Evolutionary conservation across 108 stramenopile genomes (phyloP).

Genomic region (Pelagomonas calceolata): DNA sequence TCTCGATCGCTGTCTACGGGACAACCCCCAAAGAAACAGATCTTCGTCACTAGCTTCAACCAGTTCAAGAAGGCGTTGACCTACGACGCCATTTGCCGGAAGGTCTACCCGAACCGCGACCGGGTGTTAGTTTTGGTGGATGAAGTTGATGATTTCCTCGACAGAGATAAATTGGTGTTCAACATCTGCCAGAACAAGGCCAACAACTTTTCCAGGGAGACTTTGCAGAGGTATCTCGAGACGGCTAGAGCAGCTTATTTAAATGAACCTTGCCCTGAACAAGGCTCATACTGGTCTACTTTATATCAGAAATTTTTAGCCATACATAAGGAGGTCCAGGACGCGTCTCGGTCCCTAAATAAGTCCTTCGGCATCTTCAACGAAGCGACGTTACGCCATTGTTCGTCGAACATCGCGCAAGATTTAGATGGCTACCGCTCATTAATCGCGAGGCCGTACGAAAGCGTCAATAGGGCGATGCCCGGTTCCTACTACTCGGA

Average conservation of each 20-base stretch:
- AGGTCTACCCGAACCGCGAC: slow-evolving; percentile 39
- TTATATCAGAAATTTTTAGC: slow-evolving; percentile 34
- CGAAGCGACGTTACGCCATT: slow-evolving; percentile 44
- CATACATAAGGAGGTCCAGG: slow-evolving; percentile 39
- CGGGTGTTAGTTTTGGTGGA: slow-evolving; percentile 39
- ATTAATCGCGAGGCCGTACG: slow-evolving; percentile 46
- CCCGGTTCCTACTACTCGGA: slow-evolving; percentile 48
- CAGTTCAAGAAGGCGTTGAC: slow-evolving; percentile 48
- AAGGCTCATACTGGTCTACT: slow-evolving; percentile 28
- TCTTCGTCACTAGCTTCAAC: slow-evolving; percentile 47
- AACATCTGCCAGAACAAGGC: slow-evolving; percentile 46
- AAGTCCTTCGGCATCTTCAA: slow-evolving; percentile 52
- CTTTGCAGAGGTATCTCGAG: slow-evolving; percentile 33
- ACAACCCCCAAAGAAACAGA: slow-evolving; percentile 20
- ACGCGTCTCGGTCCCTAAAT: slow-evolving; percentile 43
- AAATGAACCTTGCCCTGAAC: slow-evolving; percentile 10
- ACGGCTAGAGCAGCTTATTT: slow-evolving; percentile 31
- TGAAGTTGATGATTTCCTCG: slow-evolving; percentile 47
- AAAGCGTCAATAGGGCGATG: slow-evolving; percentile 48
- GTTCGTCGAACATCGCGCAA: slow-evolving; percentile 36
- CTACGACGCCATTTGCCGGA: slow-evolving; percentile 40
- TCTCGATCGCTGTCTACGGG: no score
- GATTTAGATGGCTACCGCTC: slow-evolving; percentile 48
- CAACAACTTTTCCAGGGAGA: slow-evolving; percentile 32
- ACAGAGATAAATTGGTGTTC: slow-evolving; percentile 48